Evolutionary conservation across 1,284 basidiomycete genomes (phyloP).

Genomic region (Apiotrichum siamense): DNA sequence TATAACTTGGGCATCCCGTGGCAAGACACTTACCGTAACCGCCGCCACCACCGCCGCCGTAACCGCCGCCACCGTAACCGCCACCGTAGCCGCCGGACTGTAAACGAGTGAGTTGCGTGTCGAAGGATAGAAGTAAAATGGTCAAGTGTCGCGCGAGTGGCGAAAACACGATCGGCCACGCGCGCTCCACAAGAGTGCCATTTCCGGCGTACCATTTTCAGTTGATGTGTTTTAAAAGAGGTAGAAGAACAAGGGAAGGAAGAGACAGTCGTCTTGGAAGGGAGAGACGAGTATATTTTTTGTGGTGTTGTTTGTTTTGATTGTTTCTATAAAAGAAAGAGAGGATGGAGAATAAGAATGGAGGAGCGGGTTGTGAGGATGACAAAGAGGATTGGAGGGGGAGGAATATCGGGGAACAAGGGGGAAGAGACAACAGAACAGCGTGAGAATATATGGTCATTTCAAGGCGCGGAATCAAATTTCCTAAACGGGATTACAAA

Average conservation of each 20-base stretch:
- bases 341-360: no score
- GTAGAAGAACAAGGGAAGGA: conserved; percentile 1
- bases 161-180: neutral
- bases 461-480: no score
- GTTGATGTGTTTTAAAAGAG: conserved; percentile 1
- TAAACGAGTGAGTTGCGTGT: neutral
- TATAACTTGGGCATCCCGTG: neutral
- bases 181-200: neutral
- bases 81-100: conserved; percentile 40
- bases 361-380: no score
- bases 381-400: no score
- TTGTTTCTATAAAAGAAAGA: no score
- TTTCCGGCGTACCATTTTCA: conserved; percentile 11
- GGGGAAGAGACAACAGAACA: no score
- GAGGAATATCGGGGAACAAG: no score
- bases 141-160: no score
- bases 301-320: no score
- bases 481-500: no score
- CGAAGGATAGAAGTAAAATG: neutral
- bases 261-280: conserved; percentile 3
- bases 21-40: conserved; percentile 36
- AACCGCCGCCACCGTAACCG: conserved; percentile 32
- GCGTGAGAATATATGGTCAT: no score
- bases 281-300: no score
- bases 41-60: conserved; percentile 40